Conservation (phyloP, 768 basidiomycete species). For the Serendipita sp. region DNA sequence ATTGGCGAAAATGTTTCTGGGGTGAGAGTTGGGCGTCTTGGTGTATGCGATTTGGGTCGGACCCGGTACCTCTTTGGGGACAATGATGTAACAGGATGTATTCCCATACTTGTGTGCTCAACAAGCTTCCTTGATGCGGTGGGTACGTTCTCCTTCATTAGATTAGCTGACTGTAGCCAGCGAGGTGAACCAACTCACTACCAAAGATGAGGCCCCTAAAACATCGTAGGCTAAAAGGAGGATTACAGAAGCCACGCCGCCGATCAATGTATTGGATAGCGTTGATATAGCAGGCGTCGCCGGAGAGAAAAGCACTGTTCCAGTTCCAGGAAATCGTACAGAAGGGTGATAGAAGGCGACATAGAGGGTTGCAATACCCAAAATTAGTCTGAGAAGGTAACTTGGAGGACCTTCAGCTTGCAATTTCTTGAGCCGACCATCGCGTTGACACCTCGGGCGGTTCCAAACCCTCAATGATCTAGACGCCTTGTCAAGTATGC, state of each 20-base stretch:
- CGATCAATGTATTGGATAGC: no score
- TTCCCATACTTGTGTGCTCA: no score
- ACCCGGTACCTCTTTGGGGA: background rate
- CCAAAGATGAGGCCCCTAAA: no score
- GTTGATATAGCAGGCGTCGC: background rate
- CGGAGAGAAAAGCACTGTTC: background rate
- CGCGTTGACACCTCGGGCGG: background rate
- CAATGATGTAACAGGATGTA: background rate
- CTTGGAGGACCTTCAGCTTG: background rate
- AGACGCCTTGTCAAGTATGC: background rate
- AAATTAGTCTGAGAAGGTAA: background rate
- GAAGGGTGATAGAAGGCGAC: background rate
- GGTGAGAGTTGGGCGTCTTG: background rate
- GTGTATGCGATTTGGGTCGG: background rate
- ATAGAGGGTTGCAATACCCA: background rate
- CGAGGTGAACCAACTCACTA: no score
- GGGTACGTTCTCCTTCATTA: no score
- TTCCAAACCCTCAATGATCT: background rate
- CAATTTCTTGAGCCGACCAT: background rate
- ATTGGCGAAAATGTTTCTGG: background rate
- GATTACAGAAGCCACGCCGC: no score
- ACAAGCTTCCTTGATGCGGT: no score
- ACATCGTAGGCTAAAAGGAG: no score
- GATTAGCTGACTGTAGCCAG: no score
- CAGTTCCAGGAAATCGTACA: background rate